These are phyloP conservation scores for Globisporangium paroecandrum DNA, from an alignment of 352 stramenopile species.

Conservation along the genomic window DNA sequence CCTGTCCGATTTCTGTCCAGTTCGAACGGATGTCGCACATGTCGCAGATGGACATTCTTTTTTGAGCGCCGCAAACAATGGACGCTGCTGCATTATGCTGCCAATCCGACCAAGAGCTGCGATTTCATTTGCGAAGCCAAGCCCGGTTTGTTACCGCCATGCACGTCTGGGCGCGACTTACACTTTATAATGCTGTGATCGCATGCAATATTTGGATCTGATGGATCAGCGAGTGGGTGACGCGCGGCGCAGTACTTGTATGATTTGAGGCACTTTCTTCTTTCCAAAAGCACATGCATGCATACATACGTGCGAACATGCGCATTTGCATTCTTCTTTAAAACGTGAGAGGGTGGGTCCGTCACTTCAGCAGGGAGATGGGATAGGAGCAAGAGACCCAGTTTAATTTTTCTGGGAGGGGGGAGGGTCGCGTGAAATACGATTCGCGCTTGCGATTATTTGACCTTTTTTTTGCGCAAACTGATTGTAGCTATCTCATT, in stretches of 20 bases:
- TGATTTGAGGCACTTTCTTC: not conserved
- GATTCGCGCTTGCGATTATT: not conserved
- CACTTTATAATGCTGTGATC: not conserved
- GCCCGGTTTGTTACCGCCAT: not conserved
- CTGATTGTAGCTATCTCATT: not conserved
- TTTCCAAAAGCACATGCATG: constrained; percentile 1
- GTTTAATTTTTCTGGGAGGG: not conserved
- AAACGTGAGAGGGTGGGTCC: not conserved
- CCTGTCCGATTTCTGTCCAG: not conserved
- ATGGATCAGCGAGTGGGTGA: not conserved
- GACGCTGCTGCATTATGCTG: not conserved
- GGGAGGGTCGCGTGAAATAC: not conserved
- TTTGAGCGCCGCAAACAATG: not conserved
- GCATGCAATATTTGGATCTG: not conserved
- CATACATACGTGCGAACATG: not conserved
- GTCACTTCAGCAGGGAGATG: not conserved
- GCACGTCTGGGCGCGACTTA: not conserved
- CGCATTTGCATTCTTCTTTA: not conserved
- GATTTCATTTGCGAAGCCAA: not conserved
- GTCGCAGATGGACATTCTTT: constrained; percentile 13
- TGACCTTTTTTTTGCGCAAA: not conserved
- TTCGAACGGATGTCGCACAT: constrained; percentile 8
- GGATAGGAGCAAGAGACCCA: not conserved
- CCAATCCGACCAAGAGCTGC: not conserved
- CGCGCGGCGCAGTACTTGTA: not conserved